Base-by-base conservation (phyloP, 768 basidiomycete genomes). In the Coprinopsis sp. region DNA sequence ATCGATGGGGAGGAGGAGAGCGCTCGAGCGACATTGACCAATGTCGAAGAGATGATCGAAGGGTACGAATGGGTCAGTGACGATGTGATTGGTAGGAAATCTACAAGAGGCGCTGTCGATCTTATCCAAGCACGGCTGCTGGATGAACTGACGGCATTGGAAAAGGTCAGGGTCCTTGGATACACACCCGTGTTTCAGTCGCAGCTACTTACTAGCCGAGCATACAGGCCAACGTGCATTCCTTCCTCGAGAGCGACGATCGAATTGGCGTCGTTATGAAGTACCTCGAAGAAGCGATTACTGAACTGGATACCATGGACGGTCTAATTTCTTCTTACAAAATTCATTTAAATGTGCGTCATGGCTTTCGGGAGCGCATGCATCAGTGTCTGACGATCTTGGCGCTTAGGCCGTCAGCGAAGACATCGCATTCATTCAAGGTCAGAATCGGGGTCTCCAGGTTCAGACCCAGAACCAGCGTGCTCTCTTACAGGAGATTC, bases 11-110 rank as follows among this genome's bases (percentile, higher is more conserved):
- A 83, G 46, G 85, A 86, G 44, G 88, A 90, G 55, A 81, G 77
- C 46, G 76, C 80, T 10, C 84, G 90, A 52, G 88, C 84, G 7
- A 91, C 90, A 3, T 75, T 99, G 67, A 71, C 85, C 4, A 96
- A 82, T 63, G 92, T 99, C 2, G 96, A 99, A 61, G 96, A 99
- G 62, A 94, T 99, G 91, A 74, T 99, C 21, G 96, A 99, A 58
- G 94, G 96, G 0, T 96, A 96, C 58, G 96, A 98, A 63, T 98
- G 93, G 93, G 84, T 90, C 3, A 85, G 82, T 51, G 87, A 86
- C 46, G 83, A 84, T 59, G 71, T 84, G n/a, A 70, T 86, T 34
- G 79, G 76, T 12, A 70, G 81, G 54, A 82, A 78, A 58, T 76
- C 78, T 44, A 72, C 74, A 14, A 74, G 77, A 56, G 85, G 85